phyloP scores from a whole-genome alignment of 352 stramenopile species.

The Thraustochytrium striatum region DNA sequence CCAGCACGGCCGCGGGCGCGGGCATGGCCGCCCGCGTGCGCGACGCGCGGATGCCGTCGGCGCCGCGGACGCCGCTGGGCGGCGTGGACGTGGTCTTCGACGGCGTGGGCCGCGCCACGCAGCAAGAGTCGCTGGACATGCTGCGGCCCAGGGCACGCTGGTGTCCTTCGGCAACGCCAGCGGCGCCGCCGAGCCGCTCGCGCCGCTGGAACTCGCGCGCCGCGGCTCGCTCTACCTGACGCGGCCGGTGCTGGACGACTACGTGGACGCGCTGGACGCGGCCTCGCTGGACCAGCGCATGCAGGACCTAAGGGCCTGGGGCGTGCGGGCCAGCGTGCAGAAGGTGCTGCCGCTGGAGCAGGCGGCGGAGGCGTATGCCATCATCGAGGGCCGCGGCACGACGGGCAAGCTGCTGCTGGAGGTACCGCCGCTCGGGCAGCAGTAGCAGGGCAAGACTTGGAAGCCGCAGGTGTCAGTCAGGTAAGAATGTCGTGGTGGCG shows the following conservation, averaged over 20 bases:
- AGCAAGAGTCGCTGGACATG: slow-evolving; percentile 63
- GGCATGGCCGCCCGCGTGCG: too few species aligned
- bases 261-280: slow-evolving; percentile 58
- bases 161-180: slow-evolving; percentile 69
- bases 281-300: slow-evolving; percentile 62
- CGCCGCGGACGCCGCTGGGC: too few species aligned
- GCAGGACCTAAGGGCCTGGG: slow-evolving; percentile 64
- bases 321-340: slow-evolving; percentile 65
- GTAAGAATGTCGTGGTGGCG: too few species aligned
- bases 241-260: slow-evolving; percentile 65
- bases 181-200: slow-evolving; percentile 65
- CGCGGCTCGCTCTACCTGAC: slow-evolving; percentile 64
- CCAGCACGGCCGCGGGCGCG: too few species aligned
- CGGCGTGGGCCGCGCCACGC: slow-evolving; percentile 61
- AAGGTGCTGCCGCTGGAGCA: slow-evolving; percentile 62
- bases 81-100: slow-evolving; percentile 66
- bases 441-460: too few species aligned
- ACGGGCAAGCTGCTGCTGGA: slow-evolving; percentile 64
- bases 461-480: too few species aligned
- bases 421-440: too few species aligned
- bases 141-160: slow-evolving; percentile 64
- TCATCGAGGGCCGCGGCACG: slow-evolving; percentile 64
- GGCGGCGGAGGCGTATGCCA: slow-evolving; percentile 62
- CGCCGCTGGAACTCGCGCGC: slow-evolving; percentile 62
- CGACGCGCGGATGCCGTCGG: too few species aligned